Evolutionary conservation across 768 basidiomycete genomes (phyloP).

Genomic region (Podaxis sp.): DNA sequence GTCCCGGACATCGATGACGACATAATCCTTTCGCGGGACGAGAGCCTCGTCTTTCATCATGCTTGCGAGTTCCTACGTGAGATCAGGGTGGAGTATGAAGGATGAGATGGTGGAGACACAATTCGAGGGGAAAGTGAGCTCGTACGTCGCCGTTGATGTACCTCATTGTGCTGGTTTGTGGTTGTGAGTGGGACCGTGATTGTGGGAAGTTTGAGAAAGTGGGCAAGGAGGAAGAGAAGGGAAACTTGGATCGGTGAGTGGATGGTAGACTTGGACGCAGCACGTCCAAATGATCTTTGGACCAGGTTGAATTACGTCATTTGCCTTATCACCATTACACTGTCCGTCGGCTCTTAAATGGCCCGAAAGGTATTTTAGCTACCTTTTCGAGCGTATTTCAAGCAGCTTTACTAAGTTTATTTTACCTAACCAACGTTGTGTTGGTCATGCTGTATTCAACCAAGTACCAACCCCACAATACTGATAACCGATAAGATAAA

Average conservation of each 20-base stretch:
- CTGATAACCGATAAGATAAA: neutral
- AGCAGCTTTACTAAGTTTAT: neutral
- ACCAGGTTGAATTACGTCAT: neutral
- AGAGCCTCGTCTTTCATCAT: constrained; percentile 63
- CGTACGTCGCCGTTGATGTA: constrained; percentile 23
- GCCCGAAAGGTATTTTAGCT: neutral
- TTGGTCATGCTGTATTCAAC: neutral
- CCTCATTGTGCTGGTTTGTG: constrained; percentile 7
- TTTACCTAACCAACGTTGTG: neutral
- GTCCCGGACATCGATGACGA: constrained; percentile 84
- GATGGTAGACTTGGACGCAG: neutral
- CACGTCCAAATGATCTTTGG: neutral
- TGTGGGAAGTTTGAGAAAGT: neutral
- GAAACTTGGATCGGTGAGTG: neutral
- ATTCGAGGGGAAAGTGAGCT: neutral
- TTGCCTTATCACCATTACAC: neutral
- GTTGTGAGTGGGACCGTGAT: neutral
- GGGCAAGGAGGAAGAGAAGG: neutral
- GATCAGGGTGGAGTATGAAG: neutral
- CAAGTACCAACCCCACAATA: neutral
- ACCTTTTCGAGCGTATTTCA: neutral
- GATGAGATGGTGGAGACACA: neutral
- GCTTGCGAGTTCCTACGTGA: constrained; percentile 58
- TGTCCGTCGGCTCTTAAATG: too few species aligned
- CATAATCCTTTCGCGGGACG: constrained; percentile 57